Evolutionary conservation across 2,329 filamentous ascomycete species (phyloP), one percentile per base, ranked within the genome.

Genomic region (Aspergillus sp.): DNA sequence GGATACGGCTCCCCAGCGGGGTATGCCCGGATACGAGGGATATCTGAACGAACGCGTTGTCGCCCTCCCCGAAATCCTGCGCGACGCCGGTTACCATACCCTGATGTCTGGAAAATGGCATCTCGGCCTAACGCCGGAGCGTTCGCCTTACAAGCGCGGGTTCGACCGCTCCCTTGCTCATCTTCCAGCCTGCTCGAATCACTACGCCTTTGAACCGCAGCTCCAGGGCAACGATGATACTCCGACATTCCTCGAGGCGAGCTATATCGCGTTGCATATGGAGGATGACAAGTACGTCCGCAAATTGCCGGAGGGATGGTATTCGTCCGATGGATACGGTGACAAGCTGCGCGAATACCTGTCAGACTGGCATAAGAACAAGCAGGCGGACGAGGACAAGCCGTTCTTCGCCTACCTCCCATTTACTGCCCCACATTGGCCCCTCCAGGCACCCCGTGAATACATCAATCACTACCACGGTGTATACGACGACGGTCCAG

Each of bases 71-170:
- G 86, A 89, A 70, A 68, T 89, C 2, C 77, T 89, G 5, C 81
- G 78, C 4, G 86, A 88, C 63, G 81, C 77, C 0, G 86, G 86
- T 15, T 89, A 89, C 69, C 79, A 83, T 53, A 89, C 86, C 1
- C 65, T 87, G 5, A 87, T 89, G 82, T 77, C 84, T 5, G 86
- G 87, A 0, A 89, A 89, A 69, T 89, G 86, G 86, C 85, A 88
- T 72, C 74, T 89, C 19, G 86, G 86, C 0, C 74, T 89, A 13
- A 86, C 81, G 0, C 83, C 84, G 0, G 85, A 88, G 66, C 80
- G 81, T 4, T 83, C 80, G 4, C 87, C 87, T 0, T 79, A 82
- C 50, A 80, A 79, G 13, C 79, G 86, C 9, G 87, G 87, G 0
- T 89, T 89, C 65, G 82, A 86, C 61, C 80, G 81, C 19, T 84